These are phyloP conservation scores for Tephrocybe rancida DNA, from an alignment of 768 basidiomycete species.

Conservation along the genomic window DNA sequence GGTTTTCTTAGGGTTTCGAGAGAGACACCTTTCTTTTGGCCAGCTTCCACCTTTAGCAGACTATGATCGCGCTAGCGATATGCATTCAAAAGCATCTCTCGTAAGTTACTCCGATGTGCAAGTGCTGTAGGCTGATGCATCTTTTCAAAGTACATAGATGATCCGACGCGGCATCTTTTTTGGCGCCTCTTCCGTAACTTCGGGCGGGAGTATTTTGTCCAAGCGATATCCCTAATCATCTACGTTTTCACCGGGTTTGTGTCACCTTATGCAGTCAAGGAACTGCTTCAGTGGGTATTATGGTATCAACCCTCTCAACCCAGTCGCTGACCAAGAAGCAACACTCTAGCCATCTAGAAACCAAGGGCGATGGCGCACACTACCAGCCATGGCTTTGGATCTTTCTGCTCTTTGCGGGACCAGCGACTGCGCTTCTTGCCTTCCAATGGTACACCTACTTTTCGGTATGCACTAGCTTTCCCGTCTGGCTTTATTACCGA, in stretches of 20 bases:
- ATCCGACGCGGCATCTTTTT: conserved; percentile 40
- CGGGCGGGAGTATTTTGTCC: conserved; percentile 29
- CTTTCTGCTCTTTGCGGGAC: conserved; percentile 46
- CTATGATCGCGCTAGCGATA: conserved; percentile 40
- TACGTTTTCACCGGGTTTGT: conserved; percentile 28
- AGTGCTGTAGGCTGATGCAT: too few species aligned
- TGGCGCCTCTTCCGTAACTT: conserved; percentile 42
- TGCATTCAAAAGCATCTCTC: conserved; percentile 20
- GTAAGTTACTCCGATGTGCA: neutral
- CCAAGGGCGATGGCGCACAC: conserved; percentile 41
- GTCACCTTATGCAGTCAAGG: conserved; percentile 41
- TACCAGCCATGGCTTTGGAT: conserved; percentile 74
- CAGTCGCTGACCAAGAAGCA: neutral
- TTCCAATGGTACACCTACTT: conserved; percentile 57
- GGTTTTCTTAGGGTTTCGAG: conserved; percentile 43
- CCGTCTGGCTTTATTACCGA: neutral
- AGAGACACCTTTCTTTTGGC: conserved; percentile 49
- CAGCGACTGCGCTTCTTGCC: conserved; percentile 38
- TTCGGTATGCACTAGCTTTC: conserved; percentile 29
- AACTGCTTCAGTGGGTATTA: conserved; percentile 34
- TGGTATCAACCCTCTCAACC: neutral
- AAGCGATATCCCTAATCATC: conserved; percentile 27
- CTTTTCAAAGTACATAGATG: neutral
- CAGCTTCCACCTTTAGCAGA: conserved; percentile 65
- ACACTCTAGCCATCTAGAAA: conserved; percentile 54